Conservation (phyloP, 768 basidiomycete species). For the Auriscalpium vulgare region DNA sequence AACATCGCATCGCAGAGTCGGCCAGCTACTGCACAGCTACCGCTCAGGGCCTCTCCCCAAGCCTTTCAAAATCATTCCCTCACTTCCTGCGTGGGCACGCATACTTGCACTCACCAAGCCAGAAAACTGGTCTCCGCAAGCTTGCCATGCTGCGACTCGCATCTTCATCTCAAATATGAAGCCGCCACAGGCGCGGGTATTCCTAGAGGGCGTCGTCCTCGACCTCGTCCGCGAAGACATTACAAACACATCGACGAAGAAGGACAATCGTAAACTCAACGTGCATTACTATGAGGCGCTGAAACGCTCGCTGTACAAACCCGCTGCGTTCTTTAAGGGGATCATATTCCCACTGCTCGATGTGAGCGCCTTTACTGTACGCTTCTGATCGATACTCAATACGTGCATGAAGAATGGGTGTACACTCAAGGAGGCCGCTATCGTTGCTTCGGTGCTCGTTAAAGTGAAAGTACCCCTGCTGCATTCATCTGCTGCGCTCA, state of each 20-base stretch:
- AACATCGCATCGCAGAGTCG: conserved; percentile 48
- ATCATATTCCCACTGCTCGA: conserved; percentile 93
- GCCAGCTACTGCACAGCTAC: conserved; percentile 77
- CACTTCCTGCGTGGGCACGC: conserved; percentile 92
- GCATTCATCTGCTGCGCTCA: conserved; percentile 90
- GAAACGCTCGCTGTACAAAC: conserved; percentile 90
- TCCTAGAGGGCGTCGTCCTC: conserved; percentile 84
- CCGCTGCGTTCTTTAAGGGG: conserved; percentile 97
- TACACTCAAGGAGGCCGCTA: conserved; percentile 89
- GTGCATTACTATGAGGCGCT: conserved; percentile 93
- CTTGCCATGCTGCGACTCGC: conserved; percentile 86
- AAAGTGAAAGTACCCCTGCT: conserved; percentile 93
- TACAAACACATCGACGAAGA: conserved; percentile 27
- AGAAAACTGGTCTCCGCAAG: conserved; percentile 93
- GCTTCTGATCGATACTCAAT: conserved; percentile 1
- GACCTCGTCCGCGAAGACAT: conserved; percentile 90
- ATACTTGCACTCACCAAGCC: conserved; percentile 89
- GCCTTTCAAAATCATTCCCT: conserved; percentile 95
- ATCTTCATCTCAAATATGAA: conserved; percentile 98
- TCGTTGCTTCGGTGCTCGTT: conserved; percentile 84
- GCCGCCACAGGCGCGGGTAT: conserved; percentile 87
- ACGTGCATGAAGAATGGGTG: conserved; percentile 51
- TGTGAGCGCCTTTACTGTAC: conserved; percentile 35
- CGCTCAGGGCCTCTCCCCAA: conserved; percentile 93
- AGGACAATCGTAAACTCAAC: conserved; percentile 73